These are phyloP conservation scores for Candida glucosophila DNA, from an alignment of 1,139 yeast genomes.

Conservation along the genomic window DNA sequence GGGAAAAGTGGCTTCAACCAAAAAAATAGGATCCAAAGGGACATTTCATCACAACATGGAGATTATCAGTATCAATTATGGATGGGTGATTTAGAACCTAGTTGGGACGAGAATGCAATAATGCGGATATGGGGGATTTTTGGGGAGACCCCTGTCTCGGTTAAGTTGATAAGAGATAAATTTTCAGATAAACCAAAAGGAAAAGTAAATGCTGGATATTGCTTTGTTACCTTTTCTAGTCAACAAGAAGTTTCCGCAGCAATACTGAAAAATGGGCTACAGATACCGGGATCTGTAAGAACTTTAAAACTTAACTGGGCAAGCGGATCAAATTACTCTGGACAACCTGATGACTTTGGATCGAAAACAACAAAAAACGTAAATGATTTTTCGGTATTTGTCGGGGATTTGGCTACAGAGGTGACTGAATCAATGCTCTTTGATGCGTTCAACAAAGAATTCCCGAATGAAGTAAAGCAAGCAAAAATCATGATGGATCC, in stretches of 20 bases:
- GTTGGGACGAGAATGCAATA: slow-evolving; percentile 70
- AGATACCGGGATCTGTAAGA: slow-evolving; percentile 52
- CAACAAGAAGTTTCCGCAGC: slow-evolving; percentile 68
- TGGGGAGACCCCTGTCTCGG: slow-evolving; percentile 28
- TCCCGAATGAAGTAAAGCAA: slow-evolving; percentile 63
- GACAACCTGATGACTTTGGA: slow-evolving; percentile 1
- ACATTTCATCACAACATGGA: neutral
- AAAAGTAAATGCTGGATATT: slow-evolving; percentile 37
- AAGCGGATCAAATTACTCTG: slow-evolving; percentile 31
- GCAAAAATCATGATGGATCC: slow-evolving; percentile 86
- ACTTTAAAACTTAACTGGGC: slow-evolving; percentile 82
- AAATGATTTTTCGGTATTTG: slow-evolving; percentile 53
- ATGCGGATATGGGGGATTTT: slow-evolving; percentile 52
- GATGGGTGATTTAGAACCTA: slow-evolving; percentile 94
- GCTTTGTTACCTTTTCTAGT: slow-evolving; percentile 74
- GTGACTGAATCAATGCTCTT: slow-evolving; percentile 66
- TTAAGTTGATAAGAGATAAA: slow-evolving; percentile 32
- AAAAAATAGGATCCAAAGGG: no score
- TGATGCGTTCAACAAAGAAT: slow-evolving; percentile 61
- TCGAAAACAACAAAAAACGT: slow-evolving; percentile 4
- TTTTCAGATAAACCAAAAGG: slow-evolving; percentile 7
- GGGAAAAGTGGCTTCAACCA: slow-evolving; percentile 2
- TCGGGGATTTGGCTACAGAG: slow-evolving; percentile 75
- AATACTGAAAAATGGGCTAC: slow-evolving; percentile 56
- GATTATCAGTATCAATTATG: slow-evolving; percentile 38